Evolutionary conservation across 768 basidiomycete species (phyloP).

Genomic region (Arthromyces matolae): DNA sequence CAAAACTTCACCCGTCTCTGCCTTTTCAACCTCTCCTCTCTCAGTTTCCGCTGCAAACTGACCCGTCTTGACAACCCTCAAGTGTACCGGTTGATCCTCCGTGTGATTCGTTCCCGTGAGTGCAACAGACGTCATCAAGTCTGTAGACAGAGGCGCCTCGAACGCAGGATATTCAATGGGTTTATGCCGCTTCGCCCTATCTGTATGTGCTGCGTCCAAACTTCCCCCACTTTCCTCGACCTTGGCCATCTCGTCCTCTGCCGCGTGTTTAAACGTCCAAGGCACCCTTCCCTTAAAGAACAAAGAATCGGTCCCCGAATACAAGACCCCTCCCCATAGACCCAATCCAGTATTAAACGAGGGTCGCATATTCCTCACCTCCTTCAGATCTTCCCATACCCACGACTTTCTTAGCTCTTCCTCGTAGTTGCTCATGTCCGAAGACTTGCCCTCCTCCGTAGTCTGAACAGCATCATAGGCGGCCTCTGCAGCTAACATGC

Average conservation of each 20-base stretch:
- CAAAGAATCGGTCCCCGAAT: conserved; percentile 85
- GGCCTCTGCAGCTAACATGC: conserved; percentile 93
- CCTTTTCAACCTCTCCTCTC: conserved; percentile 14
- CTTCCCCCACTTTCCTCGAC: conserved; percentile 25
- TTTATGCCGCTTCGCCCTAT: conserved; percentile 56
- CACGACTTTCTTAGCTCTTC: conserved; percentile 67
- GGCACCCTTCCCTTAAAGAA: conserved; percentile 82
- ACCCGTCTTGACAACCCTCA: conserved; percentile 53
- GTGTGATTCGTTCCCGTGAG: conserved; percentile 94
- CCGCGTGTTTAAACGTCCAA: conserved; percentile 83
- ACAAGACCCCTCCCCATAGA: conserved; percentile 81
- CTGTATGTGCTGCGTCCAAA: conserved; percentile 69
- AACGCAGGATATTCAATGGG: conserved; percentile 86
- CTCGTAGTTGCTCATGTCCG: conserved; percentile 76
- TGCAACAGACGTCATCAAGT: conserved; percentile 85
- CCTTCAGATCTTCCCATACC: conserved; percentile 81
- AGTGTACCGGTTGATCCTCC: conserved; percentile 93
- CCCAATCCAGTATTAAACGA: conserved; percentile 82
- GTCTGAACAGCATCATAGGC: conserved; percentile 60
- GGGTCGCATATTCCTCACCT: conserved; percentile 89
- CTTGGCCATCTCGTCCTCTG: conserved; percentile 29
- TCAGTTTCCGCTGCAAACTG: conserved; percentile 26
- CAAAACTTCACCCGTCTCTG: conserved; percentile 22
- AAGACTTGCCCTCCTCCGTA: conserved; percentile 20
- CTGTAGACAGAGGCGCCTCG: conserved; percentile 88